phyloP scores from a whole-genome alignment of 768 basidiomycete genomes.

The Xerocomellus chrysenteron region DNA sequence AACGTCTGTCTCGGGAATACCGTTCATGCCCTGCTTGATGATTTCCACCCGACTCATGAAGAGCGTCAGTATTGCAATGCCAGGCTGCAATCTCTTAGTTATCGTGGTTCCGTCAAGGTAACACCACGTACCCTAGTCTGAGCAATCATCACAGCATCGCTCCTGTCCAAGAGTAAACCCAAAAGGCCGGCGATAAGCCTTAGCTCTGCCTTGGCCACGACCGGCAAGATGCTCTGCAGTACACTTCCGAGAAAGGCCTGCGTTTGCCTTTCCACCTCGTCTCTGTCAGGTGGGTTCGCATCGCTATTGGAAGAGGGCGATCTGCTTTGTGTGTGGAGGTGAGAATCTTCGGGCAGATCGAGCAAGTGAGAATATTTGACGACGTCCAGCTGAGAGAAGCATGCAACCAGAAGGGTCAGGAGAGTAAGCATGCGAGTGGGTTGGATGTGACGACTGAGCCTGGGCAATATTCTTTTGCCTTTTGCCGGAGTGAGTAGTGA shows the following conservation, averaged over 20 bases:
- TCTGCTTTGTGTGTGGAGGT: conserved; percentile 21
- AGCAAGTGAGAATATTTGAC: conserved; percentile 73
- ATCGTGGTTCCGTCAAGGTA: not conserved
- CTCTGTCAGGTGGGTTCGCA: conserved; percentile 40
- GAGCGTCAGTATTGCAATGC: conserved; percentile 84
- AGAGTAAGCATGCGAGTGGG: conserved; percentile 80
- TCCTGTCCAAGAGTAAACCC: conserved; percentile 77
- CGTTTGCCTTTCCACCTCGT: conserved; percentile 83
- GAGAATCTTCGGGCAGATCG: conserved; percentile 62
- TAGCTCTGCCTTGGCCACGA: conserved; percentile 76
- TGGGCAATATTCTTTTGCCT: conserved; percentile 89
- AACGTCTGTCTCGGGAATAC: conserved; percentile 53
- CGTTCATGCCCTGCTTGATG: conserved; percentile 70
- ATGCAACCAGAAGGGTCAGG: conserved; percentile 88
- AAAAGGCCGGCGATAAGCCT: conserved; percentile 85
- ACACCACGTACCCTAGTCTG: conserved; percentile 68
- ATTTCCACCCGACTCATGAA: conserved; percentile 92
- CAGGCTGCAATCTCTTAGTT: conserved; percentile 59
- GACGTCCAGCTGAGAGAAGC: conserved; percentile 92
- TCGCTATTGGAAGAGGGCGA: conserved; percentile 19
- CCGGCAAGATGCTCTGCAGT: conserved; percentile 81
- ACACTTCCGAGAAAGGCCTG: conserved; percentile 85
- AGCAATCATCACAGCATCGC: conserved; percentile 68
- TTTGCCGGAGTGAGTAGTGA: conserved; percentile 85
- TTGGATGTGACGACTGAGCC: conserved; percentile 81